Evolutionary conservation across 2,329 filamentous ascomycete species (phyloP).

Genomic region (Macroventuria anomochaeta): DNA sequence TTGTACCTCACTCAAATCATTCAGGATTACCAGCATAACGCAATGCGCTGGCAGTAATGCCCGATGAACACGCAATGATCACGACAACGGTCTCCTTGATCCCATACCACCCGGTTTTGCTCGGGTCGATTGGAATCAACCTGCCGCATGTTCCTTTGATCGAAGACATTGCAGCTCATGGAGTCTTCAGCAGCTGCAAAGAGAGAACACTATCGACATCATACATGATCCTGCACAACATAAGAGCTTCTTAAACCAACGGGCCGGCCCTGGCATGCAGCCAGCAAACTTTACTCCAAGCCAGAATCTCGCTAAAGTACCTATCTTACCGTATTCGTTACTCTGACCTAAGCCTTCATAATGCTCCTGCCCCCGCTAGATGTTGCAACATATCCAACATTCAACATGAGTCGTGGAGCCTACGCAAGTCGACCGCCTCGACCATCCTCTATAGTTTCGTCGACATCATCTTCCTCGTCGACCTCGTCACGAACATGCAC

Average conservation of each 20-base stretch:
- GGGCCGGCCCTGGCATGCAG: constrained; percentile 29
- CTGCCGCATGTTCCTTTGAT: neutral
- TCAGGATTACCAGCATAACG: constrained; percentile 16
- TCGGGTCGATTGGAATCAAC: neutral
- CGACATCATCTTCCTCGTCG: constrained; percentile 36
- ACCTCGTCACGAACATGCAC: constrained; percentile 27
- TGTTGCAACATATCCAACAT: constrained; percentile 40
- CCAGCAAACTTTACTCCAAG: constrained; percentile 13
- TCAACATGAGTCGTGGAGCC: constrained; percentile 46
- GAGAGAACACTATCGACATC: neutral
- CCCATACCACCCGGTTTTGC: neutral
- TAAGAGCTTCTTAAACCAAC: constrained; percentile 21
- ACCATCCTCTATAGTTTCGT: constrained; percentile 33
- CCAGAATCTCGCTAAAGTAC: constrained; percentile 27
- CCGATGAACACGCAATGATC: neutral
- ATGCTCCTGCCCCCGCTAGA: constrained; percentile 49
- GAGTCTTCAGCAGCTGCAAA: neutral
- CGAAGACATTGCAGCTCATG: neutral
- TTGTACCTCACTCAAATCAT: constrained; percentile 19
- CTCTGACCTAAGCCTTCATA: constrained; percentile 28
- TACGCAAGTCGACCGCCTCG: constrained; percentile 33
- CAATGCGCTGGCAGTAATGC: constrained; percentile 12
- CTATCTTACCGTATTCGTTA: constrained; percentile 19
- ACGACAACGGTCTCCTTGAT: neutral
- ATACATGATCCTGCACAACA: neutral